phyloP scores from a whole-genome alignment of 352 stramenopile species.

The Phytopythium boreale region DNA sequence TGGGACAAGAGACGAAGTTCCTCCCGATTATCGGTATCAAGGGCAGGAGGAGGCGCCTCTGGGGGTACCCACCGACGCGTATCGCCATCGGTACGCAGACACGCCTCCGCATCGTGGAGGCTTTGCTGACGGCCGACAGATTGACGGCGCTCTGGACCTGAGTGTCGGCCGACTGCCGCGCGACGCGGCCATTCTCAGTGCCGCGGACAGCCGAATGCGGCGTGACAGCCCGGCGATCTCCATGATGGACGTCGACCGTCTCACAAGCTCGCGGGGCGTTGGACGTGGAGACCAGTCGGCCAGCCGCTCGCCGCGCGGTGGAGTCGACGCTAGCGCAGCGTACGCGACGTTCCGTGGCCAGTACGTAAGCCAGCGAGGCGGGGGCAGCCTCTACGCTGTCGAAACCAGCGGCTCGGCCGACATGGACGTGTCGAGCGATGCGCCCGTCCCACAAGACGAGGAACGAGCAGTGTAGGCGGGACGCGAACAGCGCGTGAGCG shows the following conservation, averaged over 20 bases:
- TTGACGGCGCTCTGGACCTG: not conserved
- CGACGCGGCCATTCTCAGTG: constrained; percentile 26
- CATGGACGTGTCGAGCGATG: constrained; percentile 9
- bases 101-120: not conserved
- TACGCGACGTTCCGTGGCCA: constrained; percentile 1
- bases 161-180: constrained; percentile 14
- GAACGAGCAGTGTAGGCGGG: constrained; percentile 1
- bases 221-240: constrained; percentile 40
- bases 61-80: not conserved
- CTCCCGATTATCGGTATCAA: constrained; percentile 5
- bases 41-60: not conserved
- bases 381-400: constrained; percentile 13
- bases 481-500: not conserved
- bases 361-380: constrained; percentile 19
- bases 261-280: constrained; percentile 18
- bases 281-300: constrained; percentile 15
- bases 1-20: not conserved
- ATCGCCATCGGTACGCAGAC: constrained; percentile 6
- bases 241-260: constrained; percentile 64
- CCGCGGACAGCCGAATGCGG: constrained; percentile 12
- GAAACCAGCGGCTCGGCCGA: constrained; percentile 12
- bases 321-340: not conserved
- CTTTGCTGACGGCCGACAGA: not conserved
- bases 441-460: not conserved
- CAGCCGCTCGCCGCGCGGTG: constrained; percentile 13